Conservation (phyloP, 1,139 yeast species). For the Protomyces lactucae-debilis region DNA sequence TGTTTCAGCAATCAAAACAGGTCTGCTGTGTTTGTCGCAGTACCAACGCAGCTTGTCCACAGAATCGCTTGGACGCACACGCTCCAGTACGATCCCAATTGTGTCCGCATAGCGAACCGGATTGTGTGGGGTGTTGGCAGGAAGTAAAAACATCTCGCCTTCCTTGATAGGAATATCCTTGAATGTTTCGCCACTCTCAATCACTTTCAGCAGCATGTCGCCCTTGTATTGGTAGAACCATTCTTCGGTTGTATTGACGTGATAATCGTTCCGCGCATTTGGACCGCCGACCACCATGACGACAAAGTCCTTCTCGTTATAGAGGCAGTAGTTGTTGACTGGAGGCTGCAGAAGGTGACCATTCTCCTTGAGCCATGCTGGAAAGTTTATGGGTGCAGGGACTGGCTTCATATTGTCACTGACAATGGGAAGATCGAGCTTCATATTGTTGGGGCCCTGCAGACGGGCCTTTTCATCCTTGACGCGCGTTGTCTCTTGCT, state of each 20-base stretch:
- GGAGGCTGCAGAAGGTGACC: slow-evolving; percentile 77
- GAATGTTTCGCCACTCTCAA: slow-evolving; percentile 64
- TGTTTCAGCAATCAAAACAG: slow-evolving; percentile 55
- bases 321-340: slow-evolving; percentile 71
- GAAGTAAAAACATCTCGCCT: slow-evolving; percentile 81
- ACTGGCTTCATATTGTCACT: slow-evolving; percentile 11
- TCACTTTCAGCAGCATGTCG: slow-evolving; percentile 75
- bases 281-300: slow-evolving; percentile 96
- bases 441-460: slow-evolving; percentile 3
- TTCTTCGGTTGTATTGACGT: slow-evolving; percentile 89
- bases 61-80: slow-evolving; percentile 70
- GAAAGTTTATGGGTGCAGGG: slow-evolving; percentile 49
- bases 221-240: slow-evolving; percentile 42
- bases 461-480: slow-evolving; percentile 20
- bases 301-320: slow-evolving; percentile 77
- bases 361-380: slow-evolving; percentile 72
- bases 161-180: slow-evolving; percentile 70
- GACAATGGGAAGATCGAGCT: slow-evolving; percentile 8
- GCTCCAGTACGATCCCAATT: slow-evolving; percentile 90
- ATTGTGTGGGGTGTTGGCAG: slow-evolving; percentile 80
- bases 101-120: slow-evolving; percentile 84
- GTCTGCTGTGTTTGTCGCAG: slow-evolving; percentile 52
- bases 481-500: slow-evolving; percentile 4
- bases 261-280: slow-evolving; percentile 87
- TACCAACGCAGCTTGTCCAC: slow-evolving; percentile 79